Conservation (phyloP, 1,284 basidiomycete genomes). For the Pseudozyma hubeiensis region DNA sequence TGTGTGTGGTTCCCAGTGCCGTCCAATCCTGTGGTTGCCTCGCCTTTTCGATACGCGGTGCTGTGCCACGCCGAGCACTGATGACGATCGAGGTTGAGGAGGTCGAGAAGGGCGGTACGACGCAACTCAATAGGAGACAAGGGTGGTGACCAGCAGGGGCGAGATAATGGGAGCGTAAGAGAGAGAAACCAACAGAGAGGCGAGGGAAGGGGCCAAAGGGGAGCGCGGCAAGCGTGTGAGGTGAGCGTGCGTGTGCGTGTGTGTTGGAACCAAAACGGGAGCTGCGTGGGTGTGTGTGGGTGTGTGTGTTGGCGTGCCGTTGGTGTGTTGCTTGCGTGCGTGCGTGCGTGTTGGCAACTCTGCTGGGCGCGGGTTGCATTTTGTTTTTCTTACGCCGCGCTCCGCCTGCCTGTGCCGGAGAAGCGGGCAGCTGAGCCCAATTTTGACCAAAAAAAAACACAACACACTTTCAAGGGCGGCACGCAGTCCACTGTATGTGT, state of each 20-base stretch:
- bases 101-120: neutral
- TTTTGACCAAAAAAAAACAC: neutral
- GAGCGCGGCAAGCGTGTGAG: conserved; percentile 14
- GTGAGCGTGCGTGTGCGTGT: conserved; percentile 1
- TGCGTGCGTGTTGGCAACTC: conserved; percentile 2
- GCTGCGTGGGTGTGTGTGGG: conserved; percentile 10
- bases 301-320: neutral
- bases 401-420: too few relatives aligned
- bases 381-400: too few relatives aligned
- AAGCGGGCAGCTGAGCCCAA: neutral
- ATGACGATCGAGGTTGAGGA: too few relatives aligned
- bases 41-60: too few relatives aligned
- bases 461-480: too few relatives aligned
- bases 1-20: too few relatives aligned
- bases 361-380: too few relatives aligned
- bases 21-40: too few relatives aligned
- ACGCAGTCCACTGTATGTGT: too few relatives aligned
- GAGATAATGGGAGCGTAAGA: neutral
- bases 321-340: conserved; percentile 10
- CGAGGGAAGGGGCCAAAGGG: neutral
- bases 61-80: too few relatives aligned
- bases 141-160: neutral
- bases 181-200: neutral
- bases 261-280: conserved; percentile 1
- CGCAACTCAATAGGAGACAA: neutral